Conservation (phyloP, 139 green algal genomes). For the Chlamydomonas sp. region DNA sequence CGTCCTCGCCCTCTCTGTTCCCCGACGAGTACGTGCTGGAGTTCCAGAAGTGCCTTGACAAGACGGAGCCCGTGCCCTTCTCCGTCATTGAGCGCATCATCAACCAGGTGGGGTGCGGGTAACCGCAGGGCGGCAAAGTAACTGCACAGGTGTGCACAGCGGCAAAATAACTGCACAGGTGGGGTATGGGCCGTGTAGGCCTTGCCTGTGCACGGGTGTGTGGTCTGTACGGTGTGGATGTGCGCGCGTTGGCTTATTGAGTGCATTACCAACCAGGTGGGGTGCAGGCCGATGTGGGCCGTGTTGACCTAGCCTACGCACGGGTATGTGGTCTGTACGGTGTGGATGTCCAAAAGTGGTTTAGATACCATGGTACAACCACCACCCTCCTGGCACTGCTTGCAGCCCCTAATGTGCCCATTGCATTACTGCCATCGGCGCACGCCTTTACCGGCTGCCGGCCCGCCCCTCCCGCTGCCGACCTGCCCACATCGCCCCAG, state of each 20-base stretch:
- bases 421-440: no score
- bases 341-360: not conserved
- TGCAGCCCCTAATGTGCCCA: no score
- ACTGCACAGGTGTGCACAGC: no score
- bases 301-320: no score
- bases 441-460: no score
- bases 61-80: conserved; percentile 86
- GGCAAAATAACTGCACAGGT: no score
- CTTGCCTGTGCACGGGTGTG: not conserved
- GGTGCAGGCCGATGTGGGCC: no score
- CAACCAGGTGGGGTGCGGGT: conserved; percentile 18
- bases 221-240: not conserved
- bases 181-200: no score
- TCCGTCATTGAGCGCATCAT: conserved; percentile 75
- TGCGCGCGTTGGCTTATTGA: no score
- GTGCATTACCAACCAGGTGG: no score
- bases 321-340: not conserved
- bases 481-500: not conserved
- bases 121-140: no score
- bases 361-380: not conserved
- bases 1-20: conserved; percentile 94
- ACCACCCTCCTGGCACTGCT: not conserved
- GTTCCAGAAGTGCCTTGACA: conserved; percentile 98
- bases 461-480: no score
- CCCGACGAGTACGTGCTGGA: conserved; percentile 95